Evolutionary conservation across 768 basidiomycete genomes (phyloP).

Genomic region (Leccinum disarticulatum): DNA sequence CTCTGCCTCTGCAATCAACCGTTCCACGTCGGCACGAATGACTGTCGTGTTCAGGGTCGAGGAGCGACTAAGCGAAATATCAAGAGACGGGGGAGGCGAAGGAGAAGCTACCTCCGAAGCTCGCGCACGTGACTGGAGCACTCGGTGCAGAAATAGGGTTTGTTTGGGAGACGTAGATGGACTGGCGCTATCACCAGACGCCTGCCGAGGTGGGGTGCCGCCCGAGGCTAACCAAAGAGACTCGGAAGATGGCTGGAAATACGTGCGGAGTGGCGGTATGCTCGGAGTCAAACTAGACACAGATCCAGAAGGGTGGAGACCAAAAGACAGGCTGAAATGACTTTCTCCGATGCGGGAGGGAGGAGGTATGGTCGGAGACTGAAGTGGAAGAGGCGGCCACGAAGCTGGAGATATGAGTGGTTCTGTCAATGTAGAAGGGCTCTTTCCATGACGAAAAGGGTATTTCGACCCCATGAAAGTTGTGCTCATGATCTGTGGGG

Average conservation of each 20-base stretch:
- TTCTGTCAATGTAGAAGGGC: slow-evolving; percentile 21
- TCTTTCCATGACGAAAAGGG: slow-evolving; percentile 9
- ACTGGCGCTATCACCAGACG: not conserved
- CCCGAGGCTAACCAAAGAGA: not conserved
- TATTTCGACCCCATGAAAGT: not conserved
- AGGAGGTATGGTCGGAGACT: slow-evolving; percentile 1
- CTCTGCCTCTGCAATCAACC: slow-evolving; percentile 20
- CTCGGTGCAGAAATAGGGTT: slow-evolving; percentile 20
- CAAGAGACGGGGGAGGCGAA: slow-evolving; percentile 5
- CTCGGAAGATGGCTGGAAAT: not conserved
- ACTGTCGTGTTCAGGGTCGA: slow-evolving; percentile 8
- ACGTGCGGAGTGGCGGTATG: slow-evolving; percentile 6
- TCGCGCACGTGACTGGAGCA: slow-evolving; percentile 22
- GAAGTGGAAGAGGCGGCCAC: slow-evolving; percentile 8
- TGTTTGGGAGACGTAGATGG: not conserved
- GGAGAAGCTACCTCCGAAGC: slow-evolving; percentile 11
- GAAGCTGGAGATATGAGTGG: slow-evolving; percentile 21
- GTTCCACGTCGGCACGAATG: slow-evolving; percentile 6
- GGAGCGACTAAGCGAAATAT: slow-evolving; percentile 2
- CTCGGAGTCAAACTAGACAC: not conserved
- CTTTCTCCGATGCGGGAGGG: slow-evolving; percentile 2
- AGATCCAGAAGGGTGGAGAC: not conserved
- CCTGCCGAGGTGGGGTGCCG: not conserved
- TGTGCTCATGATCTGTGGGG: not conserved
- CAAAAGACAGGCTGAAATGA: not conserved